These are phyloP conservation scores for Amphirosellinia nigrospora DNA, from an alignment of 495 filamentous ascomycete species.

Conservation along the genomic window DNA sequence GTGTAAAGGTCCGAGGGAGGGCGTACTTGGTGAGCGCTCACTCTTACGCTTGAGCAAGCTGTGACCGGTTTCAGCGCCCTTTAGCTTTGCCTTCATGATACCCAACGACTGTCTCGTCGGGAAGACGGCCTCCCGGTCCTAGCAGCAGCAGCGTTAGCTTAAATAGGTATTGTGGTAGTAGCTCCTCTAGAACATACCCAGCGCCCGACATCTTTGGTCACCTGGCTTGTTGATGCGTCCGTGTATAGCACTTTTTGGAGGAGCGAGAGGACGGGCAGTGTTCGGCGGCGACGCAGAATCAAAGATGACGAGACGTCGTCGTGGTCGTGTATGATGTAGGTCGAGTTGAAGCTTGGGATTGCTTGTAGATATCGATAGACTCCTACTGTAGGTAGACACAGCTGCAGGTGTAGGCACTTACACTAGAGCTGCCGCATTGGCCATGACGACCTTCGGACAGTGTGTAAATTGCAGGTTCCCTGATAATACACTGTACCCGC, in stretches of 20 bases:
- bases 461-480: neutral
- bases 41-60: slow-evolving; percentile 89
- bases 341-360: neutral
- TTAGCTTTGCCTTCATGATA: slow-evolving; percentile 98
- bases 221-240: slow-evolving; percentile 1
- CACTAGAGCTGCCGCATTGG: no score
- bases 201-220: slow-evolving; percentile 48
- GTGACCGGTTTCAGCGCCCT: slow-evolving; percentile 91
- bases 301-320: neutral
- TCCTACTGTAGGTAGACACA: neutral
- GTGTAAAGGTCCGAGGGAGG: slow-evolving; percentile 27
- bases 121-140: slow-evolving; percentile 95
- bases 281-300: neutral
- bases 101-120: slow-evolving; percentile 96
- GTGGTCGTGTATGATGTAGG: neutral
- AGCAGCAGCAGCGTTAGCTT: slow-evolving; percentile 24
- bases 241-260: neutral
- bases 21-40: slow-evolving; percentile 87
- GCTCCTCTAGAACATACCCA: slow-evolving; percentile 51
- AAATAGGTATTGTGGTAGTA: slow-evolving; percentile 12
- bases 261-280: no score
- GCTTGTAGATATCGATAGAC: slow-evolving; percentile 7
- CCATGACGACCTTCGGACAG: slow-evolving; percentile 13
- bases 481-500: neutral
- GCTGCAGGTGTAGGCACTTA: neutral